Evolutionary conservation across 73 alveolate genomes (phyloP).

Genomic region (Tetrahymena malaccensis): DNA sequence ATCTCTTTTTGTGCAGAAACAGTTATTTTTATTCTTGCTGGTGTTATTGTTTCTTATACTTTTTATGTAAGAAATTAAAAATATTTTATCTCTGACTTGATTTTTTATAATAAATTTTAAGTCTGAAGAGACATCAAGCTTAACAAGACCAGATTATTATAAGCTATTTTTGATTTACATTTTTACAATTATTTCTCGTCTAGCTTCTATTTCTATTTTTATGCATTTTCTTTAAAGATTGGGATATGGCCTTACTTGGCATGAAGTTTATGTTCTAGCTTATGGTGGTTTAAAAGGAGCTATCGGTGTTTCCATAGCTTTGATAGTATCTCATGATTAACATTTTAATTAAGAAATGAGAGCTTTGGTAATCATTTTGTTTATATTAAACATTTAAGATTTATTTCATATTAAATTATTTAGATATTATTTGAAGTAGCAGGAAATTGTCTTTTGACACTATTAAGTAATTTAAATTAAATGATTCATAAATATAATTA

Average conservation of each 20-base stretch:
- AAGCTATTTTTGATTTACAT: conserved; percentile 41
- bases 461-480: background rate
- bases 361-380: conserved; percentile 1
- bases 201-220: conserved; percentile 16
- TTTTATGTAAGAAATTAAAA: background rate
- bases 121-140: conserved; percentile 15
- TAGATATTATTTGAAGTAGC: conserved; percentile 44
- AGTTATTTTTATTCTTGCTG: conserved; percentile 51
- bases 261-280: conserved; percentile 36
- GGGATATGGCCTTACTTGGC: conserved; percentile 51
- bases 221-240: conserved; percentile 34
- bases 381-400: background rate
- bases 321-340: conserved; percentile 45
- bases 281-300: conserved; percentile 69
- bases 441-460: conserved; percentile 45
- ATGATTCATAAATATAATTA: too few species aligned
- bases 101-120: background rate
- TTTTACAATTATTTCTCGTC: conserved; percentile 47
- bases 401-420: background rate
- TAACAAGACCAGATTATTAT: conserved; percentile 38
- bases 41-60: conserved; percentile 44
- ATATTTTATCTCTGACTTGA: background rate
- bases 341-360: conserved; percentile 36
- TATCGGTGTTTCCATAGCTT: conserved; percentile 49
- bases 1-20: conserved; percentile 44